Evolutionary conservation across 768 basidiomycete species (phyloP).

Genomic region (Boletus reticulatus): DNA sequence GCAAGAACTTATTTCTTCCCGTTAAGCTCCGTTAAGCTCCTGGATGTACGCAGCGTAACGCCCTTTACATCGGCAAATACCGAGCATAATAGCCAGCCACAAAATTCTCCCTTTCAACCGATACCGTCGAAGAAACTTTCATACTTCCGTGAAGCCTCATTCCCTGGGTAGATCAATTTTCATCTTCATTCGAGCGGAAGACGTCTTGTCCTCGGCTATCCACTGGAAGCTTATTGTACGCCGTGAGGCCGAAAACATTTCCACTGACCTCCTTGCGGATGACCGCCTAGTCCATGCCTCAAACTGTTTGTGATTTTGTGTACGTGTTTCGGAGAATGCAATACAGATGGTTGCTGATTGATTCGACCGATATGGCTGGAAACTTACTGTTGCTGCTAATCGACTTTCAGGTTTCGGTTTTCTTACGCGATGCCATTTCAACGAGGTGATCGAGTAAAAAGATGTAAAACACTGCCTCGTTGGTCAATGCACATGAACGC

Average conservation of each 20-base stretch:
- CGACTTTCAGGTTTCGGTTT: background rate
- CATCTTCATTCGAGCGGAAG: conserved; percentile 8
- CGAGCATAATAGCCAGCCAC: no score
- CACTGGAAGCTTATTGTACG: background rate
- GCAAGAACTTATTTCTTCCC: no score
- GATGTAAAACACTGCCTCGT: no score
- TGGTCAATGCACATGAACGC: background rate
- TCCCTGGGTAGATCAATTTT: conserved; percentile 30
- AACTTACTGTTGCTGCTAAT: background rate
- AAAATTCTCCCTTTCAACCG: no score
- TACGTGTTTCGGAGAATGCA: conserved; percentile 1
- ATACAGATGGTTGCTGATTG: background rate
- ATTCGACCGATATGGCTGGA: no score
- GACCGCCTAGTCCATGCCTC: background rate
- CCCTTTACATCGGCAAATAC: no score
- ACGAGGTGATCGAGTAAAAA: background rate
- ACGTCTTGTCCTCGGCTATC: background rate
- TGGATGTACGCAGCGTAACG: no score
- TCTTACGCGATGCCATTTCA: background rate
- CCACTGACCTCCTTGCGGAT: background rate
- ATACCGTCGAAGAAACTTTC: conserved; percentile 9
- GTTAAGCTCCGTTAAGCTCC: no score
- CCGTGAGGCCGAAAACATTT: conserved; percentile 11
- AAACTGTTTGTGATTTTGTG: no score
- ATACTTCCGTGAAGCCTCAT: conserved; percentile 28